Percentiles rank a stretch among this genome's conserved stretches.
phyloP scores from a whole-genome alignment of 306 rosid genomes.

The Quercus wislizeni region DNA sequence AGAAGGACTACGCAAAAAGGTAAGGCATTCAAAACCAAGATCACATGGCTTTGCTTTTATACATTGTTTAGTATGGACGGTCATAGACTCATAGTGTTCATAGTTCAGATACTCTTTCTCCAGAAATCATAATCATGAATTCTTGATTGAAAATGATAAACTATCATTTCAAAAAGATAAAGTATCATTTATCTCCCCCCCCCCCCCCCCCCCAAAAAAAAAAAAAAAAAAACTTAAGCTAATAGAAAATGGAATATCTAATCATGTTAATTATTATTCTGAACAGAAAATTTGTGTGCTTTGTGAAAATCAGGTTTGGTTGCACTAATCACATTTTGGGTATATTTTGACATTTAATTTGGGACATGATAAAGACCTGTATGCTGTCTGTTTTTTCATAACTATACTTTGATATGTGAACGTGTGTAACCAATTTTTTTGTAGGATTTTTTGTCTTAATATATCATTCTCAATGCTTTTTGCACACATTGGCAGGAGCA shows the following conservation, averaged over 20 bases:
- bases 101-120: neutral
- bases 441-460: neutral
- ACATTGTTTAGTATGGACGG: neutral
- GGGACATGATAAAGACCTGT: no score
- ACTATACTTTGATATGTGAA: neutral
- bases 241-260: no score
- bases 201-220: no score
- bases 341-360: neutral
- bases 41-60: neutral
- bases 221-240: no score
- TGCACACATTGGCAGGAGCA: constrained; percentile 38
- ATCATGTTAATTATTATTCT: no score
- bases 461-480: neutral
- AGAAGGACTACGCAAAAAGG: constrained; percentile 59
- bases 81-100: neutral
- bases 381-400: no score
- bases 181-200: no score
- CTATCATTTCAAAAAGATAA: no score
- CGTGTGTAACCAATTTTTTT: neutral
- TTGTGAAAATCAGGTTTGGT: neutral
- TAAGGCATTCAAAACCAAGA: constrained; percentile 5
- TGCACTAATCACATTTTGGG: neutral
- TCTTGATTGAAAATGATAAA: no score
- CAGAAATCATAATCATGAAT: no score
- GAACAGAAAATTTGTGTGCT: no score